phyloP scores from a whole-genome alignment of 2,329 filamentous ascomycete genomes.

The Pyrenophora tritici-repentis region DNA sequence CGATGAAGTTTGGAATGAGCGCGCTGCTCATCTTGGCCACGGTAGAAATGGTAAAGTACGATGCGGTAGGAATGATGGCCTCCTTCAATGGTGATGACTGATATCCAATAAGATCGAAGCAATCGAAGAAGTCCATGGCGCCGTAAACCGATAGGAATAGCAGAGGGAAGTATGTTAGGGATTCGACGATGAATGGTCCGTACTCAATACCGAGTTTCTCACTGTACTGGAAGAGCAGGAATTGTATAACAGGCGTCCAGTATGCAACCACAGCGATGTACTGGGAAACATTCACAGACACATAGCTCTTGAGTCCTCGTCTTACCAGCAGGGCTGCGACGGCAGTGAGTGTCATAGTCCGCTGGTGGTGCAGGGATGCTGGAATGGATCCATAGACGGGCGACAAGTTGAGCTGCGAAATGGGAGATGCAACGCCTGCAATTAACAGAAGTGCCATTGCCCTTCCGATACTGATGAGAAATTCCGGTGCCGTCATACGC shows the following conservation, averaged over 20 bases:
- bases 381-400: constrained; percentile 90
- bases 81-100: constrained; percentile 64
- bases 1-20: constrained; percentile 59
- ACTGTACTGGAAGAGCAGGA: constrained; percentile 70
- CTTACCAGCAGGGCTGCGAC: constrained; percentile 75
- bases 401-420: constrained; percentile 76
- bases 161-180: constrained; percentile 67
- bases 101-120: constrained; percentile 60
- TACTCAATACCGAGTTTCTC: constrained; percentile 66
- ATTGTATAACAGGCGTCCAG: constrained; percentile 75
- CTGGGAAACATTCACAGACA: constrained; percentile 52
- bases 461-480: constrained; percentile 39
- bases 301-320: constrained; percentile 59
- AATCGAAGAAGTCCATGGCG: constrained; percentile 62
- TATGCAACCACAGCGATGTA: constrained; percentile 75
- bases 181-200: constrained; percentile 78
- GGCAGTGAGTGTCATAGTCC: constrained; percentile 67
- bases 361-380: constrained; percentile 71
- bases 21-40: constrained; percentile 50
- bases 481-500: constrained; percentile 26
- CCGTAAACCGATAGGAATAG: constrained; percentile 49
- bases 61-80: constrained; percentile 66
- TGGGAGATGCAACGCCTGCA: constrained; percentile 68
- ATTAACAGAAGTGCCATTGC: constrained; percentile 57
- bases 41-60: constrained; percentile 67